Base-by-base conservation (phyloP, 129 eudicot genomes). In the Pseudognaphalium luteoalbum region DNA sequence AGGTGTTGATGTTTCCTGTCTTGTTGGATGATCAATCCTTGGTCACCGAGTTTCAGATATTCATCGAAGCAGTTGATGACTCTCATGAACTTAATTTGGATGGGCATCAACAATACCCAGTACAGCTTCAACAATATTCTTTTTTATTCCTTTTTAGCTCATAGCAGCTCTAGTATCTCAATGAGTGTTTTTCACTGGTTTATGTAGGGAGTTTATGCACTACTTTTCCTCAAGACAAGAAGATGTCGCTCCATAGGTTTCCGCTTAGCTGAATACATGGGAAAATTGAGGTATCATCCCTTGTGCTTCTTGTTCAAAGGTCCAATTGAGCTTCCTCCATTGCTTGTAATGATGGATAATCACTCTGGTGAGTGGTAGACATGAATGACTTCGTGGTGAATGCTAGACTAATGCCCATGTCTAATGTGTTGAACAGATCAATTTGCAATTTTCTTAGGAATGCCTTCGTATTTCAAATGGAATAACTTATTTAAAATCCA, bases 101-200 rank as follows among this genome's bases (percentile, higher is more conserved):
- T 63, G 92, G 90, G 68, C 87, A 85, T 75, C 96, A 93, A 81
- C 97, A 88, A 39, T 93, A 88, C 73, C 97, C 97, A 64, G 98
- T 93, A 85, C 68, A 75, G 8, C 35, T 70, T 81, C 76, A 37
- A 41, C 14, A 19, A 19, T 4, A 52, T 82, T 21, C 72, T 33
- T 75, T 69, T 64, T 39, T 34, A 58, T 51, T 58, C 21, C 59
- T 10, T 74, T 50, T 50, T 75, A 20, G 42, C 20, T 71, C 65
- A 51, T 77, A 41, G 6, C 70, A 69, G 12, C 52, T 44, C 52
- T 44, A 21, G 6, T 68, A 47, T 66, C 59, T 28, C 32, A 33
- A 20, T 76, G 70, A 65, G 59, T 51, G 20, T 28, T 41, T 62
- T 79, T 60, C 7, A 47, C 32, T 79, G 57, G 41, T 80, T 68